A percentile compares a stretch with the other conserved stretches of the same genome.
phyloP scores from a whole-genome alignment of 2,329 filamentous ascomycete genomes.

The Talaromyces albobiverticillius region DNA sequence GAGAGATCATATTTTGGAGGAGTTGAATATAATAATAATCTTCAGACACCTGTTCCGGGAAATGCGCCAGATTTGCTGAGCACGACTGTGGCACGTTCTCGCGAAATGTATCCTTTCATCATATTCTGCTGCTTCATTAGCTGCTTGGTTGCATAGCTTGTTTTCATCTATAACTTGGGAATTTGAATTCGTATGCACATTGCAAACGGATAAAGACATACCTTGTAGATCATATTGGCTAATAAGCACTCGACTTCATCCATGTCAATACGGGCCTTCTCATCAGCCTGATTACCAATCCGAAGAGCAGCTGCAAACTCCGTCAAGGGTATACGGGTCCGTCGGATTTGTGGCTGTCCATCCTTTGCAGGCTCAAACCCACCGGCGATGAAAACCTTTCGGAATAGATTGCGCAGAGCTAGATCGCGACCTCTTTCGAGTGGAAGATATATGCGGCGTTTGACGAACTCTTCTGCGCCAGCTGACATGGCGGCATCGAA shows the following conservation, averaged over 20 bases:
- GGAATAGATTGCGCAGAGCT: slow-evolving; percentile 82
- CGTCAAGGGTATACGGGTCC: slow-evolving; percentile 73
- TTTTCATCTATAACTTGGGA: too few relatives aligned
- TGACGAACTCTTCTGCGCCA: slow-evolving; percentile 90
- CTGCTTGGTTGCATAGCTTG: neutral
- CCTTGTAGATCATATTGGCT: slow-evolving; percentile 98
- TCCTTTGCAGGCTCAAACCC: slow-evolving; percentile 77
- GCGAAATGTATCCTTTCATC: slow-evolving; percentile 98
- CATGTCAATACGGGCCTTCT: slow-evolving; percentile 64
- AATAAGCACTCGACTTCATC: slow-evolving; percentile 96
- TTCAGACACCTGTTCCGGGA: slow-evolving; percentile 73
- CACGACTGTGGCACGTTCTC: slow-evolving; percentile 85
- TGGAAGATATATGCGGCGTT: slow-evolving; percentile 88
- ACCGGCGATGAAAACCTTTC: slow-evolving; percentile 83
- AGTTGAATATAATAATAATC: too few relatives aligned
- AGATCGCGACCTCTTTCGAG: slow-evolving; percentile 90
- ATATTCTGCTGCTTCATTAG: slow-evolving; percentile 60
- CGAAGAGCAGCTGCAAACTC: slow-evolving; percentile 85
- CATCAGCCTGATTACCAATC: slow-evolving; percentile 57
- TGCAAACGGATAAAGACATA: slow-evolving; percentile 40
- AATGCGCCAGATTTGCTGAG: slow-evolving; percentile 89
- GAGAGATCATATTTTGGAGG: too few relatives aligned
- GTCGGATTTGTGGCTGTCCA: slow-evolving; percentile 56
- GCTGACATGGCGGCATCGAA: slow-evolving; percentile 80
- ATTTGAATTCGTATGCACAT: too few relatives aligned